Base-by-base conservation (phyloP, 2,329 filamentous ascomycete species). In the Aspergillus thermomutatus region DNA sequence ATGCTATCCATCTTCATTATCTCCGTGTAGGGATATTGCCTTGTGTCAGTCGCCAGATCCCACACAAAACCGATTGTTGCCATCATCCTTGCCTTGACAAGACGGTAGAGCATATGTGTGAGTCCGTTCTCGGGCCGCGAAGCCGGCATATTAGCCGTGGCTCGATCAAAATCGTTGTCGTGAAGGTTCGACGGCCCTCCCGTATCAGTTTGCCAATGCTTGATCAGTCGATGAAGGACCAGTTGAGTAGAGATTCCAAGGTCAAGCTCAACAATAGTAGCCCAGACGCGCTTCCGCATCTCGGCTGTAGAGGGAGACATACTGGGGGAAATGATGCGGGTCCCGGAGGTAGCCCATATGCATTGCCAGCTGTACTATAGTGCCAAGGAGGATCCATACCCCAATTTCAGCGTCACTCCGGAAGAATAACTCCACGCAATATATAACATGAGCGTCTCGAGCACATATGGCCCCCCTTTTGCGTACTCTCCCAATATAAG, bases 291-390 rank as follows among this genome's bases (percentile, higher is more conserved):
- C 4, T 75, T 64, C 31, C 76, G 65, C 66, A 78, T 82, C 68
- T 86, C 83, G 14, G 79, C 82, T 56, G 81, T 76, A 56, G 83
- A 84, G 1, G 78, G 73, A 0, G 79, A 75, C 49, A 85, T 79
- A 47, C 73, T 74, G 2, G 79, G 79, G 69, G 60, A 81, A 81
- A 23, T 80, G 77, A 2, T 66, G 74, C 10, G 82, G 74, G 63
- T 86, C 83, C 41, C 83, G 76, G 67, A 85, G 83, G 58, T 84
- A 80, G n/a, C 83, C 83, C 80, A 84, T 84, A 25, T 81, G 75
- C 76, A 84, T 83, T 2, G 83, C 83, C n/a, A 84, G 67, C 9
- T 81, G 76, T 7, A 82, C 78, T 31, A 82, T 77, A 72, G 17
- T 41, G 0, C 37, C 37, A 10, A 41, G 37, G 14, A 41, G 37